phyloP scores from a whole-genome alignment of 148 eudicot genomes.

The Camellia japonica region DNA sequence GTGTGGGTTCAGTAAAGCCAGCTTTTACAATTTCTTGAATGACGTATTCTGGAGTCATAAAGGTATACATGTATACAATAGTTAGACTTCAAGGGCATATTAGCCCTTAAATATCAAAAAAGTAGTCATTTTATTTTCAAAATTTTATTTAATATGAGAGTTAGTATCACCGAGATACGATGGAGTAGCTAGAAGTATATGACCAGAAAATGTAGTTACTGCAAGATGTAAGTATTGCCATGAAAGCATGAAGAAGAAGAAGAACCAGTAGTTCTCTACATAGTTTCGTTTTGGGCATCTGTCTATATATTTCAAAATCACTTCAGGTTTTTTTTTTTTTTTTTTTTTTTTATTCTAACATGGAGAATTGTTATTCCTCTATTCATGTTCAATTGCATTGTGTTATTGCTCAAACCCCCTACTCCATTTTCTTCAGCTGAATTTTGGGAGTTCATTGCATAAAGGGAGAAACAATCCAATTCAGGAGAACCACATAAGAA shows the following conservation, averaged over 20 bases:
- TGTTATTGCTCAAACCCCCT: too few relatives aligned
- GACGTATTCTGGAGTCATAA: constrained; percentile 65
- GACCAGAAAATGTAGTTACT: not conserved
- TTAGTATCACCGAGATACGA: not conserved
- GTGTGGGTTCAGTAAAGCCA: constrained; percentile 93
- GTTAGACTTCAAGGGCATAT: not conserved
- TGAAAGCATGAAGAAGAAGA: not conserved
- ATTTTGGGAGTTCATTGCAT: too few relatives aligned
- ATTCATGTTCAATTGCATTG: too few relatives aligned
- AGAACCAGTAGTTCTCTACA: not conserved
- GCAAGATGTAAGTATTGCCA: not conserved
- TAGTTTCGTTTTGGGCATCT: too few relatives aligned
- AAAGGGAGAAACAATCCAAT: too few relatives aligned
- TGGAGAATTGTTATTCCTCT: too few relatives aligned
- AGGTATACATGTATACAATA: not conserved
- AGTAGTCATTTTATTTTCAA: not conserved
- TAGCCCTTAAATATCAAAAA: not conserved
- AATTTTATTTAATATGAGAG: not conserved
- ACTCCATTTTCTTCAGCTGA: too few relatives aligned
- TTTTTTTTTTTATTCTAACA: too few relatives aligned
- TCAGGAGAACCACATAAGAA: too few relatives aligned
- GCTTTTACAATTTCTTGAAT: constrained; percentile 88
- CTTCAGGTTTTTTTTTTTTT: too few relatives aligned
- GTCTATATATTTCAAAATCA: too few relatives aligned
- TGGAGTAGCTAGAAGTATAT: not conserved